phyloP scores from a whole-genome alignment of 768 basidiomycete genomes.

The Pisolithus sp. region DNA sequence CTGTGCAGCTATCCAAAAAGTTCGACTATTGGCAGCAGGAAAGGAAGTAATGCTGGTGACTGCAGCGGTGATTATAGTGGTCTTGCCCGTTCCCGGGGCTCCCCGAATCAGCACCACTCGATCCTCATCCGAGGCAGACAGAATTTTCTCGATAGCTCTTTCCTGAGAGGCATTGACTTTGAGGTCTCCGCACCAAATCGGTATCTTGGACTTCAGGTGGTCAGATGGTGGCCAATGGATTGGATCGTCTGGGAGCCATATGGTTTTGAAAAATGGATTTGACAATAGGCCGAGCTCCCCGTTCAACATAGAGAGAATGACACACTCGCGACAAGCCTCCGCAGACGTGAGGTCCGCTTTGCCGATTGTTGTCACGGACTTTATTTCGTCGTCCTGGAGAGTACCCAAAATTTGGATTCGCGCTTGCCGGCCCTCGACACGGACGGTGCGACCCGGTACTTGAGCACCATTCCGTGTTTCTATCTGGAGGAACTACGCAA shows the following conservation, averaged over 20 bases:
- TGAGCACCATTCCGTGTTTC: conserved; percentile 4
- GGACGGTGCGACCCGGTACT: conserved; percentile 17
- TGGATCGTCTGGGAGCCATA: conserved; percentile 22
- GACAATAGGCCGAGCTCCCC: conserved; percentile 7
- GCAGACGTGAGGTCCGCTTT: conserved; percentile 51
- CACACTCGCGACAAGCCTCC: conserved; percentile 28
- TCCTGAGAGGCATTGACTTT: conserved; percentile 24
- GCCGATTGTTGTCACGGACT: conserved; percentile 44
- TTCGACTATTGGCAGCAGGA: conserved; percentile 1
- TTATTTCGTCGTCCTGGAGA: conserved; percentile 11
- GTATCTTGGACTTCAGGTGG: neutral
- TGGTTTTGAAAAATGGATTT: conserved; percentile 19
- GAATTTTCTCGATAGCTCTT: conserved; percentile 22
- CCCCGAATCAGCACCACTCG: conserved; percentile 27
- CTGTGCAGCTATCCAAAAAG: conserved; percentile 40
- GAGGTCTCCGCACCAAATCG: neutral
- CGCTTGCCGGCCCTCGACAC: conserved; percentile 33
- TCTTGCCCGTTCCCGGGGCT: conserved; percentile 41
- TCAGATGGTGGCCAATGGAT: conserved; percentile 11
- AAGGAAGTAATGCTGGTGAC: conserved; percentile 18
- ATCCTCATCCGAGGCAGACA: conserved; percentile 17
- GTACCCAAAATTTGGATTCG: conserved; percentile 22
- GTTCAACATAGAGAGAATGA: conserved; percentile 22
- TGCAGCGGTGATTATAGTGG: conserved; percentile 35
- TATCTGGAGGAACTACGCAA: conserved; percentile 14